Percentiles rank a stretch among this genome's conserved stretches.
These are phyloP conservation scores for Candida glucosophila DNA, from an alignment of 1,139 yeast species.

Conservation along the genomic window DNA sequence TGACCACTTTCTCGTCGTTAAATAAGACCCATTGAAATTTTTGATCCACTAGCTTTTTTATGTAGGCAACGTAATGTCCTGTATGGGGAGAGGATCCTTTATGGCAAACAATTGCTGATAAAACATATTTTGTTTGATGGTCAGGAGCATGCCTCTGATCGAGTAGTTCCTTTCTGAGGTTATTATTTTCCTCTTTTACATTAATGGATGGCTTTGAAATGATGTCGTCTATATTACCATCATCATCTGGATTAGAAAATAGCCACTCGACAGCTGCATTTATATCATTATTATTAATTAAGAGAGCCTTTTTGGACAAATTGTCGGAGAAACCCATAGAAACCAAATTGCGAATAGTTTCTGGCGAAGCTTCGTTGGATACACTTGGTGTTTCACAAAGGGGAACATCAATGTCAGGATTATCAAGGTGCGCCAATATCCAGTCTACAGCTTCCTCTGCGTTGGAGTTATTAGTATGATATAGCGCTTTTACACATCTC, in stretches of 20 bases:
- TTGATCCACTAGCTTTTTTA: constrained; percentile 35
- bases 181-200: constrained; percentile 14
- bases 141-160: constrained; percentile 2
- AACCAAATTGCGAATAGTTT: constrained; percentile 41
- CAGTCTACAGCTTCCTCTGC: constrained; percentile 86
- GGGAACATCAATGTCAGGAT: constrained; percentile 65
- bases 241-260: constrained; percentile 66
- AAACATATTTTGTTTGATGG: constrained; percentile 38
- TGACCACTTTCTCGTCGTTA: constrained; percentile 90
- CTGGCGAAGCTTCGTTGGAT: constrained; percentile 21
- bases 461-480: constrained; percentile 56
- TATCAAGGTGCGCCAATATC: constrained; percentile 86
- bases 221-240: constrained; percentile 19
- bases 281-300: constrained; percentile 47
- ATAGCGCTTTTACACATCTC: constrained; percentile 61
- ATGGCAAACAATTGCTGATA: constrained; percentile 79
- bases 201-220: constrained; percentile 9
- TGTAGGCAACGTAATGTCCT: constrained; percentile 90
- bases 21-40: constrained; percentile 68
- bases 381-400: constrained; percentile 20
- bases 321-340: constrained; percentile 72
- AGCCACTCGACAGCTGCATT: constrained; percentile 89
- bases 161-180: constrained; percentile 11
- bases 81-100: constrained; percentile 93
- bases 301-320: constrained; percentile 63